Evolutionary conservation across 805 yeast species (phyloP).

Genomic region (Candida xyloterini): DNA sequence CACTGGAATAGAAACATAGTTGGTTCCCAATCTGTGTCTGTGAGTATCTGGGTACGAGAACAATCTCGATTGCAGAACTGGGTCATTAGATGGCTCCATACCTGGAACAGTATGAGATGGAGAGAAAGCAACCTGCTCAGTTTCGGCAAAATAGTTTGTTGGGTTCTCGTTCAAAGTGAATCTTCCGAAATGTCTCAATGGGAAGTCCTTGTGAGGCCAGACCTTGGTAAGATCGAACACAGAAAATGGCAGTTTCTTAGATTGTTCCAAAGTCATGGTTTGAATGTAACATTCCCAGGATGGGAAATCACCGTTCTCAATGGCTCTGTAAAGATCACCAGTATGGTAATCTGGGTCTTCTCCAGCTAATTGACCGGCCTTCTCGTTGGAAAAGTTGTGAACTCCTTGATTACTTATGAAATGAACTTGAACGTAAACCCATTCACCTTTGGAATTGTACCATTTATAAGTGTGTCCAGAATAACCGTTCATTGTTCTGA

Average conservation of each 20-base stretch:
- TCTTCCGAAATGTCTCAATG: conserved; percentile 82
- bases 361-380: conserved; percentile 66
- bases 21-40: conserved; percentile 75
- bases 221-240: conserved; percentile 89
- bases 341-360: conserved; percentile 81
- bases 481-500: conserved; percentile 79
- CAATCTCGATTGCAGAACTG: conserved; percentile 77
- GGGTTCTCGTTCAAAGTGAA: conserved; percentile 80
- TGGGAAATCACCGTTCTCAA: conserved; percentile 75
- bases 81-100: conserved; percentile 79
- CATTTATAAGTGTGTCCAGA: conserved; percentile 84
- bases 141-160: conserved; percentile 80
- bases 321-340: conserved; percentile 73
- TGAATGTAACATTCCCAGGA: conserved; percentile 85
- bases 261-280: conserved; percentile 81
- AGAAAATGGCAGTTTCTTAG: conserved; percentile 70
- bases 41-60: conserved; percentile 85
- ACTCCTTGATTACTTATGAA: conserved; percentile 58
- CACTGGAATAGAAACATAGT: conserved; percentile 84
- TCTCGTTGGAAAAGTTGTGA: conserved; percentile 53
- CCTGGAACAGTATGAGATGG: conserved; percentile 86
- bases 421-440: conserved; percentile 79
- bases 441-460: conserved; percentile 71
- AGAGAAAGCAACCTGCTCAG: conserved; percentile 82
- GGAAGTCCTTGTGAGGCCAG: conserved; percentile 87